Percentiles rank a stretch among this genome's conserved stretches.
Conservation (phyloP, 106 monocot species). For the Dendrobium catenatum region DNA sequence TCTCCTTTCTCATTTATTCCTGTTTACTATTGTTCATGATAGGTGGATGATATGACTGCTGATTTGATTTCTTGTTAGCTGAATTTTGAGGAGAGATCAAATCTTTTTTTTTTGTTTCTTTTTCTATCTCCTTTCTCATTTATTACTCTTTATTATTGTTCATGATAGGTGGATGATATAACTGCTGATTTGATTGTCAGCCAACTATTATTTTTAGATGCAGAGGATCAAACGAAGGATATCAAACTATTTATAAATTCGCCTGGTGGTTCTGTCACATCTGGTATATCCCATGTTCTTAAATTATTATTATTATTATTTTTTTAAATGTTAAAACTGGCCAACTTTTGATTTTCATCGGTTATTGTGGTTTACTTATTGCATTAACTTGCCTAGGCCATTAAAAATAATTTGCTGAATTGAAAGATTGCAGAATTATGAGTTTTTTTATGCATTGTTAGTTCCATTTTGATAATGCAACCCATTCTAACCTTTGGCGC, state of each 20-base stretch:
- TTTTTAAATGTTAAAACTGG: neutral
- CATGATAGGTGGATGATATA: conserved; percentile 59
- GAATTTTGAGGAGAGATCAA: neutral
- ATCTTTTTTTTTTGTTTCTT: neutral
- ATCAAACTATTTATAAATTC: conserved; percentile 97
- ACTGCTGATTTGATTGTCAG: conserved; percentile 90
- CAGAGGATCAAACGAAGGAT: conserved; percentile 79
- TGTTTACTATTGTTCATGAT: neutral
- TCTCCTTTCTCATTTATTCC: neutral
- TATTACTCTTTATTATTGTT: neutral
- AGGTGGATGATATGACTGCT: conserved; percentile 77
- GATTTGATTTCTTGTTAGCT: neutral
- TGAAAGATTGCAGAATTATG: neutral
- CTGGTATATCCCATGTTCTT: conserved; percentile 31
- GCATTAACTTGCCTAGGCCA: neutral
- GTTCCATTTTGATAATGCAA: neutral
- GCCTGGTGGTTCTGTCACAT: conserved; percentile 91
- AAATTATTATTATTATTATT: neutral
- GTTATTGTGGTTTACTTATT: neutral
- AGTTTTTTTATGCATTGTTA: neutral
- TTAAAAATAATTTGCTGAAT: neutral
- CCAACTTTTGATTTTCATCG: neutral
- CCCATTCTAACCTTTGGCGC: neutral
- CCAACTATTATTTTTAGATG: conserved; percentile 88
- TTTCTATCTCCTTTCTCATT: neutral